phyloP scores from a whole-genome alignment of 257 asterid genomes.

The Gentiana dahurica region DNA sequence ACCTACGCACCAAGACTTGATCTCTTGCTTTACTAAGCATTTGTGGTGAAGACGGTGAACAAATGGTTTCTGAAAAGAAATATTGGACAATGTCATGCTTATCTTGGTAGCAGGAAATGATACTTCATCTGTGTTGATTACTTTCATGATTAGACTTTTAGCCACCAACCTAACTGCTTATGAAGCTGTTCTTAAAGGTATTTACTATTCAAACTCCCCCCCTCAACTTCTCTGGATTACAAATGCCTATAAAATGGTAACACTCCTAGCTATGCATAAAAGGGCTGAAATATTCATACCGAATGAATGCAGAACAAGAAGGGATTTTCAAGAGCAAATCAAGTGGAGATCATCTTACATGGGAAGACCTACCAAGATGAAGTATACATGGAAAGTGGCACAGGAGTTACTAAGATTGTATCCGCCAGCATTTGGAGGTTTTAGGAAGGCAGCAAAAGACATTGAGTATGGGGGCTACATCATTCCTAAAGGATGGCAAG shows the following conservation, averaged over 20 bases:
- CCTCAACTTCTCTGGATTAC: too few relatives aligned
- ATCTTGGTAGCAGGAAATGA: slow-evolving; percentile 66
- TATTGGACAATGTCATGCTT: slow-evolving; percentile 46
- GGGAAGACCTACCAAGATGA: slow-evolving; percentile 79
- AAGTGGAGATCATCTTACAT: slow-evolving; percentile 29
- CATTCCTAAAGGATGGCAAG: slow-evolving; percentile 82
- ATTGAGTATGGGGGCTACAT: slow-evolving; percentile 46
- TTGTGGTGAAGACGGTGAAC: slow-evolving; percentile 21
- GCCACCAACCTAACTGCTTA: slow-evolving; percentile 33
- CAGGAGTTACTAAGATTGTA: slow-evolving; percentile 52
- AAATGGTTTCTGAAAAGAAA: slow-evolving; percentile 45
- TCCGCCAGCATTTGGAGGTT: slow-evolving; percentile 65
- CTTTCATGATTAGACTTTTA: slow-evolving; percentile 39
- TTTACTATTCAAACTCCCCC: neutral
- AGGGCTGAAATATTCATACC: too few relatives aligned
- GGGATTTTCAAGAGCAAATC: slow-evolving; percentile 35
- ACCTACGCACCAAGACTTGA: slow-evolving; percentile 45
- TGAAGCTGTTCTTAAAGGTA: slow-evolving; percentile 51
- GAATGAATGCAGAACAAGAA: slow-evolving; percentile 43
- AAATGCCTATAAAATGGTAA: too few relatives aligned
- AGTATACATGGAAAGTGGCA: slow-evolving; percentile 71
- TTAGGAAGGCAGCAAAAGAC: slow-evolving; percentile 43
- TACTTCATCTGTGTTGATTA: slow-evolving; percentile 49
- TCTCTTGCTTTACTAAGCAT: slow-evolving; percentile 58
- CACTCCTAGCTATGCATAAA: too few relatives aligned